Base-by-base conservation (phyloP, 2,329 filamentous ascomycete genomes). In the Meredithiella fracta region DNA sequence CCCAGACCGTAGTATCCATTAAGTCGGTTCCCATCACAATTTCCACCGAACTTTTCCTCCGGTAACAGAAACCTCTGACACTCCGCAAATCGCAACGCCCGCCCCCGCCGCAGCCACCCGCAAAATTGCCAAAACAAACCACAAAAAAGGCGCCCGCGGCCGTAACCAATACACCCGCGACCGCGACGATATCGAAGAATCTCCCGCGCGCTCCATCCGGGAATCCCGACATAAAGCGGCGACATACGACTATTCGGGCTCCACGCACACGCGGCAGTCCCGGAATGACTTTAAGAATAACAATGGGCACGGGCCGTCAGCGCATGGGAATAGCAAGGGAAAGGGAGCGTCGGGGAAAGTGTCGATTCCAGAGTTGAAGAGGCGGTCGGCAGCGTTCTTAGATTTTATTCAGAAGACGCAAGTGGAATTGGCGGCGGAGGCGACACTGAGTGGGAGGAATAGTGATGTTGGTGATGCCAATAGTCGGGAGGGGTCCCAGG, bases 321-420 rank as follows among this genome's bases (percentile, higher is more conserved):
- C n/a, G 57, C 76, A 66, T 59, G 61, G 60, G 51, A 73, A 77
- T 50, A 64, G 66, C 62, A 80, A 78, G 63, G 69, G 71, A 31
- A 77, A 77, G 62, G 62, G 71, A 57, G 72, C 73, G 52, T 77
- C 76, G 67, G 81, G 77, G 61, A 88, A 86, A 66, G 79, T 89
- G 57, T 90, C 82, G 26, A 86, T 94, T 82, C 83, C 83, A 59
- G 89, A 95, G 65, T 89, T 94, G 80, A 87, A 86, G 69, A 80
- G 86, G 61, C 83, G 88, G 8, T 87, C 90, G 4, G 79, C 85
- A 3, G 85, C 79, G 20, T 94, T 96, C 65, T 76, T 94, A 58
- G 88, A 92, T 62, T 96, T 91, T 64, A 95, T 96, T 60, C 83
- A 85, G 3, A 81, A 87, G 61, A 91, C 88, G 57, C 89, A 96